These are phyloP conservation scores for Myxozyma neotropica DNA, from an alignment of 805 yeast genomes.

Conservation along the genomic window DNA sequence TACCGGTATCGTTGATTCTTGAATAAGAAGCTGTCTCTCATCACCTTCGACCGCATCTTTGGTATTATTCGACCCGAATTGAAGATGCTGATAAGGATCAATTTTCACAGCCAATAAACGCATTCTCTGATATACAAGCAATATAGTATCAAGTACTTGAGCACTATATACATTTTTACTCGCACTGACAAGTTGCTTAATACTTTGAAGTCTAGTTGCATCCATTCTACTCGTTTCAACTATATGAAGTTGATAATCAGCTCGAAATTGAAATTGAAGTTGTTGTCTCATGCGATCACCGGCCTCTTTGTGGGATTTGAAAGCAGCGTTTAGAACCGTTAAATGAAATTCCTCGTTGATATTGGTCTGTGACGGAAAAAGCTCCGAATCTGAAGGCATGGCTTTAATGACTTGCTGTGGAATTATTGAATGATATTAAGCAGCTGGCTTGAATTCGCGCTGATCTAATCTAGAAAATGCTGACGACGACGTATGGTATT, in stretches of 20 bases:
- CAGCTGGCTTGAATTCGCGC: too few relatives aligned
- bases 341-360: constrained; percentile 3
- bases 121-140: not conserved
- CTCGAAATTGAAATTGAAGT: not conserved
- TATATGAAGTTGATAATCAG: not conserved
- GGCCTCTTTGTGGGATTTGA: not conserved
- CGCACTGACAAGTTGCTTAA: not conserved
- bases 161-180: not conserved
- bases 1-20: not conserved
- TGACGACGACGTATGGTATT: too few relatives aligned
- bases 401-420: not conserved
- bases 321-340: not conserved
- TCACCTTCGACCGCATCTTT: not conserved
- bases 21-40: not conserved
- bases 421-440: not conserved
- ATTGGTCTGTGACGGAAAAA: not conserved
- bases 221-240: not conserved
- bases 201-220: not conserved
- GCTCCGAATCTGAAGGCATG: not conserved
- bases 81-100: constrained; percentile 7
- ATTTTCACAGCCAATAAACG: not conserved
- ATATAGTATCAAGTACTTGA: not conserved
- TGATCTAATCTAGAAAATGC: too few relatives aligned
- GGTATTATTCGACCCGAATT: not conserved
- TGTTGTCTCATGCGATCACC: not conserved